Base-by-base conservation (phyloP, 148 eudicot species). In the Rhododendron ferrugineum region DNA sequence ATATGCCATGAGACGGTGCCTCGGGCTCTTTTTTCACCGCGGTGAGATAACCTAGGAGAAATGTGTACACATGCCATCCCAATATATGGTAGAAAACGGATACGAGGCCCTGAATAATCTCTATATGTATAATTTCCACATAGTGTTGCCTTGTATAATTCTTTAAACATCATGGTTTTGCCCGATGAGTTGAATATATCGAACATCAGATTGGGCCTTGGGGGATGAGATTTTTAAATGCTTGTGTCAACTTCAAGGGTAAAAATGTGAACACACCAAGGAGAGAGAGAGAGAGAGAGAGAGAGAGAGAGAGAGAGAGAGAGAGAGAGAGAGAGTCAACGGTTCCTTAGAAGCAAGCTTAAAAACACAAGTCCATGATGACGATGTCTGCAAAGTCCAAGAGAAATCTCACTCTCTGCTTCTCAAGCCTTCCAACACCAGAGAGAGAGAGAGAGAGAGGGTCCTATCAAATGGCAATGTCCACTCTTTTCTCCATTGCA, bases 381-480 rank as follows among this genome's bases (percentile, higher is more conserved):
- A 13, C 54, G 13, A 50, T 2, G 54, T 13, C 54, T 50, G 8
- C 26, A 23, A 6, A 60, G 28, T 7, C 68, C 68, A 11, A 83
- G 62, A 78, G 46, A 81, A 40, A 52, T 2, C 46, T 28, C 46
- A 11, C 14, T 44, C 32, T 82, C 84, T 56, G 49, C 62, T 68
- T 85, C 81, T 75, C 87, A 46, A 49, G 26, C 8, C 47, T 18
- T 84, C 28, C 23, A 22, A 64, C 28, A 79, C 75, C 46, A 18
- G 70, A 84, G 89, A 72, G 85, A 56, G 60, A 54, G 60, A 52
- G 58, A 85, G 58, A 66, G 66, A 79, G 60, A 60, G 88, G 79
- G 52, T 87, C 64, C 83, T 76, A 54, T 87, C 54, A 83, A 64
- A 26, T 66, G 72, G 72, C 72, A 86, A 87, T 90, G 88, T 83